A percentile compares a stretch with the other conserved stretches of the same genome.
Evolutionary conservation across 108 stramenopile species (phyloP).

Genomic region (Mayamaea pseudoterrestris): DNA sequence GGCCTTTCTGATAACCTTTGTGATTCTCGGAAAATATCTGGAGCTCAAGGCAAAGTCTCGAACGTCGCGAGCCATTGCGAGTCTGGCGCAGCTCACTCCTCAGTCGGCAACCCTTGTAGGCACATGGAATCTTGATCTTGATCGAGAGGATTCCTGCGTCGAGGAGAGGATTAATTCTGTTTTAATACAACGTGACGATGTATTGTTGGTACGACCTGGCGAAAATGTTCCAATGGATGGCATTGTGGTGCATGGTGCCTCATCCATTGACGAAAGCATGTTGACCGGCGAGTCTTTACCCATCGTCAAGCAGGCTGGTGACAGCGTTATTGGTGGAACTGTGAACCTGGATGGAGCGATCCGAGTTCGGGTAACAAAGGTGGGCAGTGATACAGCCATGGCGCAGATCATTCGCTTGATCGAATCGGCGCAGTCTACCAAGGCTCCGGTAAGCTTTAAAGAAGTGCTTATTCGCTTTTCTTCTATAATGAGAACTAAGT

Average conservation of each 20-base stretch:
- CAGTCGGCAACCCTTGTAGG: neutral
- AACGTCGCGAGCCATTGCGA: slow-evolving; percentile 78
- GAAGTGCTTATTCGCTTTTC: too few species aligned
- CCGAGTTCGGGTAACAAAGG: slow-evolving; percentile 70
- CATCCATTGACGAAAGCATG: slow-evolving; percentile 81
- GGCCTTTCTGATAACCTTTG: slow-evolving; percentile 93
- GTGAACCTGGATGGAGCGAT: slow-evolving; percentile 12
- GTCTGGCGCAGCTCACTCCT: slow-evolving; percentile 45
- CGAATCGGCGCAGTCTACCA: slow-evolving; percentile 86
- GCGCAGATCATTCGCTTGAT: slow-evolving; percentile 83
- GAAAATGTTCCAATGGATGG: slow-evolving; percentile 75
- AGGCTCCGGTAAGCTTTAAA: too few species aligned
- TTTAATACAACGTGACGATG: slow-evolving; percentile 37
- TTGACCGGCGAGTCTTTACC: slow-evolving; percentile 90
- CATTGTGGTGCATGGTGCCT: slow-evolving; percentile 53
- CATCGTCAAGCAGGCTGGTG: slow-evolving; percentile 55
- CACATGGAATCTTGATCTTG: slow-evolving; percentile 16
- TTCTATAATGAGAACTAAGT: too few species aligned
- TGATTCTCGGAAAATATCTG: slow-evolving; percentile 89
- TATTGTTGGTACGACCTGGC: slow-evolving; percentile 59
- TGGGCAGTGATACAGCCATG: slow-evolving; percentile 60
- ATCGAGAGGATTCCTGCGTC: too few species aligned
- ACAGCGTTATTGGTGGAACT: slow-evolving; percentile 57
- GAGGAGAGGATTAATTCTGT: too few species aligned
- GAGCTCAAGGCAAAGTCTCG: slow-evolving; percentile 80